phyloP scores from a whole-genome alignment of 2,329 filamentous ascomycete species.

The Fusarium chuoi region DNA sequence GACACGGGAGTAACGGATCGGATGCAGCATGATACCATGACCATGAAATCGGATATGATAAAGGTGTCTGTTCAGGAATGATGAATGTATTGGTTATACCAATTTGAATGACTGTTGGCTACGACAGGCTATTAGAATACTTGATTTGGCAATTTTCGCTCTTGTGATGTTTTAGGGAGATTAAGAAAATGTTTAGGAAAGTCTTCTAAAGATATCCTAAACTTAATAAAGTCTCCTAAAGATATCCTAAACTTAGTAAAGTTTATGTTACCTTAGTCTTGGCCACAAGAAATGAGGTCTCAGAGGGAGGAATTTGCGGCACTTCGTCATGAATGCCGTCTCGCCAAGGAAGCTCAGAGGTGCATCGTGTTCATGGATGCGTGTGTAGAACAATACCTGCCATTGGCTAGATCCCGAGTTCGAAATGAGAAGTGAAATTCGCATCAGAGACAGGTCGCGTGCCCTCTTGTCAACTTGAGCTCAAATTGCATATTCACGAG shows the following conservation, averaged over 20 bases:
- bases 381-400: background rate
- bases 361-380: background rate
- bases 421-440: background rate
- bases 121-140: background rate
- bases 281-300: background rate
- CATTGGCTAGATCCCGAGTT: background rate
- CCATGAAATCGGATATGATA: constrained; percentile 21
- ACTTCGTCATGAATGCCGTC: background rate
- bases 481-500: background rate
- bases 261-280: background rate
- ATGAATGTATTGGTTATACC: constrained; percentile 31
- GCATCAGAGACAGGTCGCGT: constrained; percentile 20
- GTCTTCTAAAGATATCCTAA: background rate
- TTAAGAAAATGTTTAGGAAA: background rate
- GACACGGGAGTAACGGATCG: constrained; percentile 27
- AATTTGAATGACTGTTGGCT: constrained; percentile 36
- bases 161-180: background rate
- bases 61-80: constrained; percentile 5
- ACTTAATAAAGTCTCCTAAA: background rate
- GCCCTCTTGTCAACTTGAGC: constrained; percentile 2
- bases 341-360: background rate
- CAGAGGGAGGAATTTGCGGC: background rate
- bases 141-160: background rate
- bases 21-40: constrained; percentile 30
- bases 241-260: background rate